Base-by-base conservation (phyloP, 2,329 filamentous ascomycete genomes). In the Cladophialophora yegresii region DNA sequence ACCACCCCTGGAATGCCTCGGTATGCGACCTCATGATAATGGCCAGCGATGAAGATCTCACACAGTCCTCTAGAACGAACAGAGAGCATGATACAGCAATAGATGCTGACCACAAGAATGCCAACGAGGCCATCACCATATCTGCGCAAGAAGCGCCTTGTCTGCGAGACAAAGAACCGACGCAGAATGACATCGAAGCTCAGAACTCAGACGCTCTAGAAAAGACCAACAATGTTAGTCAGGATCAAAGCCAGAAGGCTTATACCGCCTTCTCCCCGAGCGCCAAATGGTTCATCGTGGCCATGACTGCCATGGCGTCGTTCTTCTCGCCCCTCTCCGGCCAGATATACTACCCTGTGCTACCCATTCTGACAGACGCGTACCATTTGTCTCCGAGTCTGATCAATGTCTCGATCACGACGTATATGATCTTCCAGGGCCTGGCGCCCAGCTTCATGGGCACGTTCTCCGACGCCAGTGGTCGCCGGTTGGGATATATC, bases 291-390 rank as follows among this genome's bases (percentile, higher is more conserved):
- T 70, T 79, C 65, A 78, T 84, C 36, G 78, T 83, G 26, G 75
- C 79, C 70, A 63, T 59, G 54, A 59, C 61, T 30, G 32, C 53
- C 33, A 54, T 63, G 55, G 81, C 73, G 83, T 82, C 2, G 82
- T 83, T 2, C 69, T 83, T 12, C 81, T 82, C 3, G 79, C 80
- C 30, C 83, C 80, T 64, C 84, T 85, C 58, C 84, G 84, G 72
- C 13, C 54, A 57, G 54, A 62, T 62, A 20, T 62, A 62, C 54
- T 79, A 82, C 55, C 82, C 82, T 0, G 77, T 58, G 16, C 59
- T 62, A 8, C 51, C 59, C 8, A 62, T 56, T 28, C 26, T 62
- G 51, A 62, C 51, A 8, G 28, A 26, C 7, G 43, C 59, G 13
- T 62, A 55, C 12, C 23, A 62, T 40, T 9, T 62, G 5, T 62